Percentiles rank a stretch among this genome's conserved stretches.
These are phyloP conservation scores for Pythium monospermum DNA, from an alignment of 352 stramenopile species.

Conservation along the genomic window DNA sequence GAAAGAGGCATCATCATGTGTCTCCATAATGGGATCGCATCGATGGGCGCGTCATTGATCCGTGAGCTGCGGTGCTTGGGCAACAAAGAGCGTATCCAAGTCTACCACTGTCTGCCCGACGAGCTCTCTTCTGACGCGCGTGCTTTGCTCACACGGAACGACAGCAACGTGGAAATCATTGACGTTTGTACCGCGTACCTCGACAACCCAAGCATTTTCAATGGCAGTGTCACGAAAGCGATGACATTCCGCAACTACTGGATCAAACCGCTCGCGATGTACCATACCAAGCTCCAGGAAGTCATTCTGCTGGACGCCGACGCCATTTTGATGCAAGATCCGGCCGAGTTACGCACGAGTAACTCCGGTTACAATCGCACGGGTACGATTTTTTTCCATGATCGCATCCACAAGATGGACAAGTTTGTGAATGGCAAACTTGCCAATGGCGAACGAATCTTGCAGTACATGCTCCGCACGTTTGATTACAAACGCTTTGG, in stretches of 20 bases:
- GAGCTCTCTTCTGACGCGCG: slow-evolving; percentile 42
- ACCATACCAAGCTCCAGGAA: slow-evolving; percentile 20
- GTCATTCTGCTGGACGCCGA: slow-evolving; percentile 47
- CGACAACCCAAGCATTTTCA: slow-evolving; percentile 5
- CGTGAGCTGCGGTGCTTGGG: slow-evolving; percentile 44
- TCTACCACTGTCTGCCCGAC: slow-evolving; percentile 42
- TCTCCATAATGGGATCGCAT: slow-evolving; percentile 47
- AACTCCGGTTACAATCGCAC: slow-evolving; percentile 40
- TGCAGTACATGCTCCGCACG: slow-evolving; percentile 38
- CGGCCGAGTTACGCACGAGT: slow-evolving; percentile 23
- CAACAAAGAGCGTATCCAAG: slow-evolving; percentile 36
- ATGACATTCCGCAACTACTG: slow-evolving; percentile 23
- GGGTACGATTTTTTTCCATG: slow-evolving; percentile 67
- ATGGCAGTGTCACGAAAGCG: slow-evolving; percentile 12
- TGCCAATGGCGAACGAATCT: slow-evolving; percentile 17
- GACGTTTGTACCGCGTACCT: slow-evolving; percentile 58
- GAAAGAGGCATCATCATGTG: slow-evolving; percentile 34
- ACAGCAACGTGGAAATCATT: slow-evolving; percentile 51
- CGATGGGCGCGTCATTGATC: slow-evolving; percentile 64
- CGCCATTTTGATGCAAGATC: slow-evolving; percentile 41
- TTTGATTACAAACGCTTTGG: slow-evolving; percentile 48
- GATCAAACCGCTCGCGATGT: slow-evolving; percentile 28
- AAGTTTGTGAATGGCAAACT: slow-evolving; percentile 24
- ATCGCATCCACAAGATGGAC: slow-evolving; percentile 45
- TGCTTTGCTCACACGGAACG: slow-evolving; percentile 35